Percentiles rank a stretch among this genome's conserved stretches.
phyloP scores from a whole-genome alignment of 306 rosid genomes.

The Vigna nakashimae region DNA sequence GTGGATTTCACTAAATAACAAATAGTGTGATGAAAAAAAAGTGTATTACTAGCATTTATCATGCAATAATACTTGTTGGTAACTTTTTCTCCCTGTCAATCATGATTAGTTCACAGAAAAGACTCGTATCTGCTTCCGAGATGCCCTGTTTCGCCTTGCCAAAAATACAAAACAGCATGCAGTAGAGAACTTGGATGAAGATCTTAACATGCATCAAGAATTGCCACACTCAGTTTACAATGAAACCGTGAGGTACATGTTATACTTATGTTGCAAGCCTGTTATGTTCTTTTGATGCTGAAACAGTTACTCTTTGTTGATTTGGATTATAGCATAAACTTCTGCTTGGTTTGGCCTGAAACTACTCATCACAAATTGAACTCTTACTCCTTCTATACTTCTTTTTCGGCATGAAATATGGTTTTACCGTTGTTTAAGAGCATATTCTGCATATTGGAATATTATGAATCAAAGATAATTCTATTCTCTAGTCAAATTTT shows the following conservation, averaged over 20 bases:
- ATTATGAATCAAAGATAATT: background rate
- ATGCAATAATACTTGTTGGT: constrained; percentile 23
- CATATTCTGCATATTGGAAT: background rate
- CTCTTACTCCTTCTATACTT: background rate
- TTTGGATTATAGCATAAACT: constrained; percentile 8
- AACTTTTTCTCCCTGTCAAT: constrained; percentile 2
- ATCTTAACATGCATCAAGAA: constrained; percentile 35
- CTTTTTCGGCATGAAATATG: constrained; percentile 1
- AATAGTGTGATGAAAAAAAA: constrained; percentile 1
- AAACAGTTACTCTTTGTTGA: constrained; percentile 14
- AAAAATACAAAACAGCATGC: constrained; percentile 50
- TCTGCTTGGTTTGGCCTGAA: constrained; percentile 9
- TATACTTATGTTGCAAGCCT: constrained; percentile 24
- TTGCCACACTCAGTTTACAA: constrained; percentile 39
- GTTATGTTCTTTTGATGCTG: background rate
- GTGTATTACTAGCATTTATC: background rate
- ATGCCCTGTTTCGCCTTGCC: constrained; percentile 84
- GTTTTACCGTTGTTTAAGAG: background rate
- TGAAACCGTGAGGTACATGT: constrained; percentile 56
- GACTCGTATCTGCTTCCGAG: constrained; percentile 75
- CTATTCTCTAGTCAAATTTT: constrained; percentile 15
- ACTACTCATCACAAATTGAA: background rate
- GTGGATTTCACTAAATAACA: background rate
- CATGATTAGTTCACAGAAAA: constrained; percentile 60
- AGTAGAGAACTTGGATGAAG: constrained; percentile 45